Evolutionary conservation across 2,329 filamentous ascomycete species (phyloP), one percentile per base, ranked within the genome.

Genomic region (Tolypocladium ovalisporum): DNA sequence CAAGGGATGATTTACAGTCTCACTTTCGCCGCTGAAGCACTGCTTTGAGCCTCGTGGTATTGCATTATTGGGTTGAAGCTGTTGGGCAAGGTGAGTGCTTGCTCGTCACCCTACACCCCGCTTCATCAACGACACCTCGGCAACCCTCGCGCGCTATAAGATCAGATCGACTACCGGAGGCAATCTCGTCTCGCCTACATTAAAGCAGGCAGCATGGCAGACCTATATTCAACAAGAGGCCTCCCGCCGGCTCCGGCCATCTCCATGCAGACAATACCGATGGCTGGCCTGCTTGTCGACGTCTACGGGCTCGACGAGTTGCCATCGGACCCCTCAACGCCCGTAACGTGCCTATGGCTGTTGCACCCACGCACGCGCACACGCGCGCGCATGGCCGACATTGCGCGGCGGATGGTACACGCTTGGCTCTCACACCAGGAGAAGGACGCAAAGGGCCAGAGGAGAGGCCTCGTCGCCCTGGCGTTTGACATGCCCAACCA

Each of bases 401-500:
- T 94, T 56, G 92, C 90, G 3, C 75, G 79, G n/a, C 80, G 82
- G 7, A 77, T 84, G 15, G 79, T 97, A 54, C 72, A 76, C n/a
- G 80, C 84, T 10, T 95, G 87, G 84, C 85, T 88, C 65, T 66
- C 71, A 67, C 61, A 70, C 67, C 54, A 58, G 7, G 64, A 42
- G 54, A 53, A 55, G 15, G 29, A 19, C 29, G 29, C 37, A 32
- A 57, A 19, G 15, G 36, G 29, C 29, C 35, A 51, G 4, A 27
- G 35, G n/a, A 67, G 71, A 74, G 88, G 88, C 0, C 73, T 97
- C 44, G 85, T 97, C 54, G 91, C 89, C 2, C 82, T 92, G 15
- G 83, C 87, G 2, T 96, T 96, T 71, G 94, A 97, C 73, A 91
- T 96, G 76, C 83, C 93, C 52, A 97, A 97, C 71, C 94, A 97